Evolutionary conservation across 139 green algal species (phyloP), one percentile per base, ranked within the genome.

Genomic region (Diplosphaera chodatii): DNA sequence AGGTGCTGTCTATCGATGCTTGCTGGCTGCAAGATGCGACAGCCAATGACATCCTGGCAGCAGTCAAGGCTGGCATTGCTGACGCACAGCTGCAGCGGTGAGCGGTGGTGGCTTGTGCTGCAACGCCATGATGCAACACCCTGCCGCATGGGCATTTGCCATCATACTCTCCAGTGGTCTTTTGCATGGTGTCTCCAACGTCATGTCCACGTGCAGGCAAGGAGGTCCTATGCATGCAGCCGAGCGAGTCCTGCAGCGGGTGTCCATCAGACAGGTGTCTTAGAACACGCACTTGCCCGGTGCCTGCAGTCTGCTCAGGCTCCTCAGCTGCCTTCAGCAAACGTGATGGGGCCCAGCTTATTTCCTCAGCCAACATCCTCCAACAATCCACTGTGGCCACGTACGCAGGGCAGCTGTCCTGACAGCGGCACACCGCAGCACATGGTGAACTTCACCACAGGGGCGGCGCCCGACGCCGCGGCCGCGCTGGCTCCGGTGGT

Each of bases 1-100:
- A 74, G 10, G 77, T 91, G 25, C 41, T 87, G 72, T 78, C 83
- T 1, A 74, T 89, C 15, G 1, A 67, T 8, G 40, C 40, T 1
- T 84, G 77, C 73, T 40, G 27, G 33, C 55, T 83, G 64, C 80
- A 86, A 68, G 59, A 66, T 33, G 62, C 67, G 3, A 27, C 32
- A 2, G 65, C 71, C 30, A 83, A 81, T 66, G 56, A n/a, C 5
- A 56, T 86, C 4, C 62, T 81, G 25, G 40, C 32, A 10, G 32
- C 48, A 21, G 63, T 64, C 48, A 10, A 18, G 8, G 30, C 59
- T 1, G 73, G 68, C 33, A 37, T n/a, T 0, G 69, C 69, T 32
- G 66, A 68, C 55, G 34, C 41, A 40, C 28, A 73, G 70, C 55
- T 76, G 55, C 31, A 25, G 25, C 27, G 25, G 8, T 48, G 72